These are phyloP conservation scores for Casuarina equisetifolia DNA, from an alignment of 306 rosid species.

Conservation along the genomic window DNA sequence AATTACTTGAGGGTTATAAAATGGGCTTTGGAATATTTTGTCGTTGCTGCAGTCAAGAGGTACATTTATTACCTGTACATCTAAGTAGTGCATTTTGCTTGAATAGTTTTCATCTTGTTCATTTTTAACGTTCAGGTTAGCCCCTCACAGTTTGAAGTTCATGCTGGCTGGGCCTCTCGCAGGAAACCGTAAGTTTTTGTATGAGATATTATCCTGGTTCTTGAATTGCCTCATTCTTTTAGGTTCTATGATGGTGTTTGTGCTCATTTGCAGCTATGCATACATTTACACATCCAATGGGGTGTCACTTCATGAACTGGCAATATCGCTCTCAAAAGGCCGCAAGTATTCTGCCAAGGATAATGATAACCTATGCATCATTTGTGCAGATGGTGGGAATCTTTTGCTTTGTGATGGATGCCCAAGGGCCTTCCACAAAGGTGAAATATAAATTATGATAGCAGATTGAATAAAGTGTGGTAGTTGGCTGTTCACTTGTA, in stretches of 20 bases:
- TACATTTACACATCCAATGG: conserved; percentile 94
- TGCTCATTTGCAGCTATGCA: conserved; percentile 75
- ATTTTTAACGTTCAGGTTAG: conserved; percentile 73
- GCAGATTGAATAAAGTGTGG: conserved; percentile 2
- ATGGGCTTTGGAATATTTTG: conserved; percentile 85
- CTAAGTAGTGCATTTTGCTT: conserved; percentile 11
- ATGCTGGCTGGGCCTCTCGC: conserved; percentile 98
- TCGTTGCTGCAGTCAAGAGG: conserved; percentile 87
- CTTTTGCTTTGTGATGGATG: conserved; percentile 96
- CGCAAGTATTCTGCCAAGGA: conserved; percentile 76
- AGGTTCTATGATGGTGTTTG: conserved; percentile 27
- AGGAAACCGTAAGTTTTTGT: conserved; percentile 83
- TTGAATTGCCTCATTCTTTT: conserved; percentile 24
- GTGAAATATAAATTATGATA: conserved; percentile 41
- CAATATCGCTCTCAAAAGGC: conserved; percentile 83
- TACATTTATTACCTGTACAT: conserved; percentile 38
- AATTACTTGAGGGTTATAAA: conserved; percentile 92
- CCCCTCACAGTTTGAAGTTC: conserved; percentile 94
- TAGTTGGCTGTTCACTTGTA: conserved; percentile 6
- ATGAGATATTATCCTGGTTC: conserved; percentile 30
- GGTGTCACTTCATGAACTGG: conserved; percentile 91
- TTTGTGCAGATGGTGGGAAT: conserved; percentile 96
- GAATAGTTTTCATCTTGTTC: conserved; percentile 24
- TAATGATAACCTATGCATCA: conserved; percentile 88
- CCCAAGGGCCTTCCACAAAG: conserved; percentile 97